Evolutionary conservation across 495 filamentous ascomycete genomes (phyloP), one percentile per base, ranked within the genome.

Genomic region (Lophiotrema nucula): DNA sequence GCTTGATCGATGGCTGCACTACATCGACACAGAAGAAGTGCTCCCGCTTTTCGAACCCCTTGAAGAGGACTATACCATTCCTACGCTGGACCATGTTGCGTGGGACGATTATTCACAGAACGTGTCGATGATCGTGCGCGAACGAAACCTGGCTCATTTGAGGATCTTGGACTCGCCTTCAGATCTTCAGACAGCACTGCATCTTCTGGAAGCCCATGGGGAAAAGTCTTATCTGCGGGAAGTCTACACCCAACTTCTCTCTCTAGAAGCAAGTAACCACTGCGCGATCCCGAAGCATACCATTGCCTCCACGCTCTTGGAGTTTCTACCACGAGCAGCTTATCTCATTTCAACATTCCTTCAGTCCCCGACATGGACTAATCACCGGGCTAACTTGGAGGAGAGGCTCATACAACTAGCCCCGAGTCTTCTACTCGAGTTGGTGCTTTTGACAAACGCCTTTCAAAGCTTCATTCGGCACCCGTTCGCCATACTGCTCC

Each of bases 1-100:
- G 22, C 71, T 79, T n/a, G 78, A 81, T 60, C 68, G 73, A 4
- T 81, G 78, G 78, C 69, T 77, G 0, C 43, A 78, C 28, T 72
- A 68, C 48, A 62, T 81, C 33, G 75, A 79, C 51, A 79, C 77
- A 3, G 48, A 74, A 12, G 65, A 79, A 47, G 60, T 60, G 4
- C 53, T 78, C 18, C 76, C 74, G 6, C 60, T 79, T 6, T 81
- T 80, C 41, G 72, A 77, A 11, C 56, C 64, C 24, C 49, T 69
- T 12, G 67, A 71, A 19, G 67, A 64, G 15, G 72, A 75, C 33
- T 81, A 76, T 62, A 66, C 47, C 15, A 56, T 76, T 21, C 65
- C 74, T 3, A 76, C 37, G 21, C 31, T 76, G 19, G 46, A 47
- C 10, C 55, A 62, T 19, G 63, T 75, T 2, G 47, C 73, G 47